Conservation (phyloP, 352 stramenopile genomes). For the Blastocystis sp. region DNA sequence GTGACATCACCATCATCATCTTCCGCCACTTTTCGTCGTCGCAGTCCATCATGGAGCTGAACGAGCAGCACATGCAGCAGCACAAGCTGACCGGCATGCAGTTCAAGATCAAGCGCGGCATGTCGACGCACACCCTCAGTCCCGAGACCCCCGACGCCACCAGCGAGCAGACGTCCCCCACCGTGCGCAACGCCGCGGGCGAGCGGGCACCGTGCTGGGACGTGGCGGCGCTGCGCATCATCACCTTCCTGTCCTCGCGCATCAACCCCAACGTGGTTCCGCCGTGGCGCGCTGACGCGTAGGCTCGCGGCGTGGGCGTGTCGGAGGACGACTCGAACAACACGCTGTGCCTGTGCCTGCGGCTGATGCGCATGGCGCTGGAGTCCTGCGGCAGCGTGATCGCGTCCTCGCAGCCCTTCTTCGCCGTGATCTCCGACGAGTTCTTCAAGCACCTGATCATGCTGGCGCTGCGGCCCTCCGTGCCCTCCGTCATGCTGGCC, state of each 20-base stretch:
- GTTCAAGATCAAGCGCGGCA: conserved; percentile 12
- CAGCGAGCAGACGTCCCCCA: neutral
- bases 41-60: neutral
- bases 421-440: conserved; percentile 63
- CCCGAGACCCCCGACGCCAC: neutral
- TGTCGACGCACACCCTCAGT: neutral
- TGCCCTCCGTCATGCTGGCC: conserved; percentile 19
- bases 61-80: conserved; percentile 51
- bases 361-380: conserved; percentile 66
- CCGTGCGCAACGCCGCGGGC: neutral
- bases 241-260: conserved; percentile 60
- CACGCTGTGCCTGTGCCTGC: conserved; percentile 56
- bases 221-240: conserved; percentile 40
- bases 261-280: conserved; percentile 49
- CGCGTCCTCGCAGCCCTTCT: conserved; percentile 40
- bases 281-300: neutral
- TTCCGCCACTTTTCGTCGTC: conserved; percentile 66
- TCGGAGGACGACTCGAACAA: conserved; percentile 69
- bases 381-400: conserved; percentile 61
- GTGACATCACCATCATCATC: conserved; percentile 68
- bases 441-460: conserved; percentile 69
- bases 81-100: conserved; percentile 61
- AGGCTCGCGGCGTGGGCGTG: conserved; percentile 65
- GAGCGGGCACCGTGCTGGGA: conserved; percentile 3
- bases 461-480: conserved; percentile 29